phyloP scores from a whole-genome alignment of 1,284 basidiomycete genomes.

The Microbotryomycetes sp. region DNA sequence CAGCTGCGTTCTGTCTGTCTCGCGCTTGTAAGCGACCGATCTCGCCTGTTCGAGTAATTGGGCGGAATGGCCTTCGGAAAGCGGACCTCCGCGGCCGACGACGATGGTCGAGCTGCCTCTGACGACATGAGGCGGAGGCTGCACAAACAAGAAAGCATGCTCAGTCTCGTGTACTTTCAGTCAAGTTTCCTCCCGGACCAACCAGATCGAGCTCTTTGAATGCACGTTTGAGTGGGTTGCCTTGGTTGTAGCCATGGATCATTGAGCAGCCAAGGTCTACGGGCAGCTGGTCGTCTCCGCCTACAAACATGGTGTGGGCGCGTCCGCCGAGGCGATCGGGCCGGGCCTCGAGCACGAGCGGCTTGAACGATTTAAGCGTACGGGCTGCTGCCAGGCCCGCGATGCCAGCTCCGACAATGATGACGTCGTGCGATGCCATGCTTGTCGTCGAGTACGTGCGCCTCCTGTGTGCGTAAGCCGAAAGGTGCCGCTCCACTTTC shows the following conservation, averaged over 20 bases:
- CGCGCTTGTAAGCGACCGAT: background rate
- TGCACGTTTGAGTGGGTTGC: conserved; percentile 4
- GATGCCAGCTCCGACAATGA: conserved; percentile 36
- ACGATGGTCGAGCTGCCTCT: conserved; percentile 12
- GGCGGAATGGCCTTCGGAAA: background rate
- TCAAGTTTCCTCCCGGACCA: too few relatives aligned
- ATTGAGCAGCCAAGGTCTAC: conserved; percentile 8
- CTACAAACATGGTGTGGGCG: conserved; percentile 3
- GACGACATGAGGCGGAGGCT: conserved; percentile 12
- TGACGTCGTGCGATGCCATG: conserved; percentile 3
- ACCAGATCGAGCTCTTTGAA: conserved; percentile 3
- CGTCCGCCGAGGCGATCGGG: conserved; percentile 19
- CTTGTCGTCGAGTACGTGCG: too few relatives aligned
- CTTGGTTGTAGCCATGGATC: conserved; percentile 28
- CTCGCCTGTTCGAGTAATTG: background rate
- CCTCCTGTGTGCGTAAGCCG: too few relatives aligned
- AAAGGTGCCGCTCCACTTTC: too few relatives aligned
- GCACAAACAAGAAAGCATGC: background rate
- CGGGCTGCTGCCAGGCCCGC: conserved; percentile 46
- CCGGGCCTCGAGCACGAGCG: conserved; percentile 48
- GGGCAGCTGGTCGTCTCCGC: background rate
- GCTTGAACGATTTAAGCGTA: conserved; percentile 42
- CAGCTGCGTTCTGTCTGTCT: background rate
- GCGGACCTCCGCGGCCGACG: conserved; percentile 3
- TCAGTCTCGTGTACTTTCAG: background rate